These are phyloP conservation scores for Penicillium bovifimosum DNA, from an alignment of 495 filamentous ascomycete species.

Conservation along the genomic window DNA sequence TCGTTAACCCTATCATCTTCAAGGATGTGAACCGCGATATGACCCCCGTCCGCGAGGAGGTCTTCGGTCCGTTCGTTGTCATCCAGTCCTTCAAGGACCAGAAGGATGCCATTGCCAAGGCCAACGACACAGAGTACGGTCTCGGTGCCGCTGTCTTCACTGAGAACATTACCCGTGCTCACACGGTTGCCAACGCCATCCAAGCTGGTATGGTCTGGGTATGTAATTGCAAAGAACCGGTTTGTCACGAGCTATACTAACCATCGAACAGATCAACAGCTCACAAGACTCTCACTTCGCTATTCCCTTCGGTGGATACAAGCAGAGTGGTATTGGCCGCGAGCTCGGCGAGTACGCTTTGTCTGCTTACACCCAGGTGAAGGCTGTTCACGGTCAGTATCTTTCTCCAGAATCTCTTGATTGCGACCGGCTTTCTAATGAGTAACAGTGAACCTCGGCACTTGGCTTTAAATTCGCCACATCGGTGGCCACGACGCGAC, in stretches of 20 bases:
- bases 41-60: conserved; percentile 53
- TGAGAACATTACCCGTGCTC: conserved; percentile 52
- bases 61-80: conserved; percentile 60
- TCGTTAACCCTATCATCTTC: conserved; percentile 58
- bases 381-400: neutral
- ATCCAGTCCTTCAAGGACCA: conserved; percentile 50
- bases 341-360: neutral
- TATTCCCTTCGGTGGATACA: neutral
- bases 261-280: neutral
- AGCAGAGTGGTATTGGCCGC: neutral
- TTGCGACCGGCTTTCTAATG: neutral
- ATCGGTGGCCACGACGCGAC: neutral
- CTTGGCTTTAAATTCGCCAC: neutral
- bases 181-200: conserved; percentile 55
- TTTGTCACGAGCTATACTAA: neutral
- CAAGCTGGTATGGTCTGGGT: conserved; percentile 53
- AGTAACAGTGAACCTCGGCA: neutral
- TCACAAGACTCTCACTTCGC: neutral
- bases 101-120: conserved; percentile 55
- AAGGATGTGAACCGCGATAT: conserved; percentile 52
- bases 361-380: conserved; percentile 2
- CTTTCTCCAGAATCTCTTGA: neutral
- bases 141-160: conserved; percentile 68
- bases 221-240: neutral
- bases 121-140: conserved; percentile 67